Base-by-base conservation (phyloP, 352 stramenopile genomes). In the Phytophthora macrochlamydospora region DNA sequence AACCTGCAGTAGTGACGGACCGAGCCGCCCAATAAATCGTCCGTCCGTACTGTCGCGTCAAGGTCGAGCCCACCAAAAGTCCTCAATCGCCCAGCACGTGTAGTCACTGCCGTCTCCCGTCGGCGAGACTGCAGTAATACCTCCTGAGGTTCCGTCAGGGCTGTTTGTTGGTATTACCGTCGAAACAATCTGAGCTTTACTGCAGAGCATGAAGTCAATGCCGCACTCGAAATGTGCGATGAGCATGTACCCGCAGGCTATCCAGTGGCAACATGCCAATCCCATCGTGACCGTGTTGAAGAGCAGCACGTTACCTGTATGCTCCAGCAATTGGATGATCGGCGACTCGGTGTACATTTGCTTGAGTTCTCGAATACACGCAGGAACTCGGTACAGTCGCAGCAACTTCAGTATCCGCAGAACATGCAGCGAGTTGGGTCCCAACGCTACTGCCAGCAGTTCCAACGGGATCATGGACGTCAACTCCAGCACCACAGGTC, bases 81-180 rank as follows among this genome's bases (percentile, higher is more conserved):
- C 83, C 33, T 91, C 78, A 24, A 92, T 89, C 0, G 75, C 82
- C 83, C 83, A 92, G 58, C 83, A 90, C 0, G 83, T 89, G 56
- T 81, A 85, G 5, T 35, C 31, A 9, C 51, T 57, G 5, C 67
- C 67, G 24, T 59, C 45, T 8, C 57, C 56, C 3, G 35, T 67
- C 0, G 66, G 56, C 7, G 56, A 65, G 11, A 76, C 61, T 7
- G 40, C 49, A 12, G 60, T 66, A 30, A 74, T 67, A 3, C 67
- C 61, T 60, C 18, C 29, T 2, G 62, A 33, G 3, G 51, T 67
- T 2, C 62, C 62, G 24, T 56, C 24, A 31, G 65, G 50, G 4
- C 62, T 61, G 18, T 53, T 7, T 5, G 46, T 50, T 1, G 67
- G 56, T 30, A 71, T 61, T 50, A 52, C 68, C 4, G 35, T 57